Conservation (phyloP, 768 basidiomycete genomes). For the Chalciporus chontae region DNA sequence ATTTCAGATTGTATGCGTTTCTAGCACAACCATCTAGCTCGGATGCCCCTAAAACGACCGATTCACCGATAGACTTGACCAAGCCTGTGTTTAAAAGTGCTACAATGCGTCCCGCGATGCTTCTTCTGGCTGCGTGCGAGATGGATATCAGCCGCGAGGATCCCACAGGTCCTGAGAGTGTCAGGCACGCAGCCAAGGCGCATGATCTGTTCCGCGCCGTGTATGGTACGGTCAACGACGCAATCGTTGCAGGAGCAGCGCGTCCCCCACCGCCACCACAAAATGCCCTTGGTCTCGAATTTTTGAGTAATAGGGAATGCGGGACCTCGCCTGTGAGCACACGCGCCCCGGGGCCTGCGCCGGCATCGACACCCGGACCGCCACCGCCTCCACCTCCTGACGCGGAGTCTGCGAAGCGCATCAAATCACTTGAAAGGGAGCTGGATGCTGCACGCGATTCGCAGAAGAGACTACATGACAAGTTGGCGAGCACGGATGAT, state of each 20-base stretch:
- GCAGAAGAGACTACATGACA: conserved; percentile 19
- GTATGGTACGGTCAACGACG: conserved; percentile 25
- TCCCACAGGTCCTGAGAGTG: conserved; percentile 18
- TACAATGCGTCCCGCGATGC: conserved; percentile 25
- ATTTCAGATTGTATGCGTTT: conserved; percentile 11
- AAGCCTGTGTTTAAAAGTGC: conserved; percentile 12
- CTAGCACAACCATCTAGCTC: conserved; percentile 11
- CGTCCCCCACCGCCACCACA: conserved; percentile 7
- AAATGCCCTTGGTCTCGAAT: conserved; percentile 28
- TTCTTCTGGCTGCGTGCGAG: conserved; percentile 32
- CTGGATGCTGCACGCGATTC: conserved; percentile 11
- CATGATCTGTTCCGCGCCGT: conserved; percentile 30
- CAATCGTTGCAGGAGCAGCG: conserved; percentile 15
- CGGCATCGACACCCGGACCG: not conserved
- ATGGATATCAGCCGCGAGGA: conserved; percentile 30
- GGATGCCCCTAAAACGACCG: conserved; percentile 8
- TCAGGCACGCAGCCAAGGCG: conserved; percentile 19
- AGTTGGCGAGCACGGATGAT: conserved; percentile 13
- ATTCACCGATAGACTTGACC: conserved; percentile 4
- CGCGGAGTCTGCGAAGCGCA: conserved; percentile 6
- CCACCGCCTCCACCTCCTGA: not conserved
- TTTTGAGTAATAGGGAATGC: conserved; percentile 9
- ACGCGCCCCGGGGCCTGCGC: not conserved
- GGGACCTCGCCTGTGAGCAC: not conserved
- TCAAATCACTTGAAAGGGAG: conserved; percentile 25